Base-by-base conservation (phyloP, 495 filamentous ascomycete species). In the Aspergillus haitiensis region DNA sequence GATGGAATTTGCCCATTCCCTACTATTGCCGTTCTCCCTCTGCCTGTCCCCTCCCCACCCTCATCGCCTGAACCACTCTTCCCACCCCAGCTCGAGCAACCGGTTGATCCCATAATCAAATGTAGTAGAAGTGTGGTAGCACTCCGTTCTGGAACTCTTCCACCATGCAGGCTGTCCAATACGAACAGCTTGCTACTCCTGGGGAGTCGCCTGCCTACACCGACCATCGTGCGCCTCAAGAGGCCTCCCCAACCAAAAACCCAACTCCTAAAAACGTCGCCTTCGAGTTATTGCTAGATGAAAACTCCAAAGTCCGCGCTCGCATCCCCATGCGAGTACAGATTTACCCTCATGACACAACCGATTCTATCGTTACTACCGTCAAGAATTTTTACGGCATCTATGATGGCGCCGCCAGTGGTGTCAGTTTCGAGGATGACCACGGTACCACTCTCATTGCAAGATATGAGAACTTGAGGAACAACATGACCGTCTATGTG, bases 371-470 rank as follows among this genome's bases (percentile, higher is more conserved):
- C 72, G 88, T 96, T 55, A 90, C 90, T 4, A 97, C 94, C 5
- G 92, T 97, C 56, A 97, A 95, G 78, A 97, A 96, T 77, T 97
- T 97, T 78, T 97, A 94, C 71, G 94, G 92, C 40, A 83, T 98
- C 64, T 94, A 95, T 66, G 86, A 90, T 59, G 82, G 84, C 60
- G 82, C 84, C 63, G 81, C 85, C 62, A 84, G 84, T 70, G 89
- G 91, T 58, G 84, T 98, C 69, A 90, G 88, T 75, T 97, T 98
- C 63, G 92, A 98, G 71, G 93, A 97, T 75, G 82, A 87, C 44
- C 72, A 89, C 62, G 91, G 89, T 46, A 90, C 86, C 64, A 95
- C 86, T 57, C 84, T 98, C 67, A 97, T 98, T 70, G 91, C 94
- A 50, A 85, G 90, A 59, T 96, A 97, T 72, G 93, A 97, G 71